These are phyloP conservation scores for Volutella citrinella DNA, from an alignment of 2,329 filamentous ascomycete species.

Conservation along the genomic window DNA sequence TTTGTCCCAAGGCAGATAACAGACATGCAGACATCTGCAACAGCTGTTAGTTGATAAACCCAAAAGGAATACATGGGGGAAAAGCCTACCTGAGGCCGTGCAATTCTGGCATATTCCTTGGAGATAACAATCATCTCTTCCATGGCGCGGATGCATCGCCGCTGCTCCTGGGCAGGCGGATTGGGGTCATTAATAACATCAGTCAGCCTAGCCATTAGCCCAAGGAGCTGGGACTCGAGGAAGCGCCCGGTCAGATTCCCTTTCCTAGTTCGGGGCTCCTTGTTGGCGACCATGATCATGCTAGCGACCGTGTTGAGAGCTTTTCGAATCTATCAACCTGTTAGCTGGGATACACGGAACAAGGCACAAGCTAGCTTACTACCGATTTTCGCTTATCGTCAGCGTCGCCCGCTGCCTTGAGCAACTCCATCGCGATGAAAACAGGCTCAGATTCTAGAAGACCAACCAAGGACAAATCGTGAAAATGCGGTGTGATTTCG, in stretches of 20 bases:
- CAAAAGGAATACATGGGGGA: neutral
- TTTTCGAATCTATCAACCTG: conserved; percentile 39
- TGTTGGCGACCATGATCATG: conserved; percentile 37
- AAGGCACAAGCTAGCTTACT: conserved; percentile 42
- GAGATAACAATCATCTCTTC: conserved; percentile 83
- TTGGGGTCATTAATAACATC: conserved; percentile 71
- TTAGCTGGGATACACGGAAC: conserved; percentile 21
- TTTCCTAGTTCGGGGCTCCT: conserved; percentile 46
- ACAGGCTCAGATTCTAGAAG: conserved; percentile 75
- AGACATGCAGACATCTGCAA: conserved; percentile 84
- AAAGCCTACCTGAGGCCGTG: conserved; percentile 74
- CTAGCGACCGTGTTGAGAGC: conserved; percentile 46
- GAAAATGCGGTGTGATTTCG: conserved; percentile 68
- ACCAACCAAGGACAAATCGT: conserved; percentile 61
- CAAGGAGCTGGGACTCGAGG: conserved; percentile 79
- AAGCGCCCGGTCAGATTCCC: conserved; percentile 66
- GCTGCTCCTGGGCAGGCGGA: conserved; percentile 64
- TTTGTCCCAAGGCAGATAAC: conserved; percentile 74
- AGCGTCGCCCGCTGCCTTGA: conserved; percentile 74
- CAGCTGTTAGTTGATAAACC: conserved; percentile 1
- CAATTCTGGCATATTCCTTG: conserved; percentile 69
- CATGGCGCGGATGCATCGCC: conserved; percentile 75
- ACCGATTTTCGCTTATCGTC: conserved; percentile 52
- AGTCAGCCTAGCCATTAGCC: conserved; percentile 80
- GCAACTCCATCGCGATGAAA: conserved; percentile 72